phyloP scores from a whole-genome alignment of 805 yeast genomes.

The Pichia ethanolica region DNA sequence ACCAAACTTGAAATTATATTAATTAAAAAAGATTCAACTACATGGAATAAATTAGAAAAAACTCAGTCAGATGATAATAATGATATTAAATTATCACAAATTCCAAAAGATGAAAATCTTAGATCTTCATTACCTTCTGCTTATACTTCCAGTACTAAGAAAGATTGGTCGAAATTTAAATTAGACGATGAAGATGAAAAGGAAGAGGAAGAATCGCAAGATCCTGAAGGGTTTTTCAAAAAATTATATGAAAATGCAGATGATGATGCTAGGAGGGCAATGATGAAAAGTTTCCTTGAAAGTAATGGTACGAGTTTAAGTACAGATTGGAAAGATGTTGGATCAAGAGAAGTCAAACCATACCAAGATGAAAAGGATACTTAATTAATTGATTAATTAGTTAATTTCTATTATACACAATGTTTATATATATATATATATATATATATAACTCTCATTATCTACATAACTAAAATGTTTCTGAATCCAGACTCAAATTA shows the following conservation, averaged over 20 bases:
- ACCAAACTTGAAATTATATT: constrained; percentile 58
- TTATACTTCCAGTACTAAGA: constrained; percentile 50
- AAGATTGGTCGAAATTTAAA: constrained; percentile 66
- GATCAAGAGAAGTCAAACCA: constrained; percentile 44
- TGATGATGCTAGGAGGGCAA: constrained; percentile 83
- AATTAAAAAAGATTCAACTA: constrained; percentile 3
- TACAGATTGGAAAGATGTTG: constrained; percentile 89
- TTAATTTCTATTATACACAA: not conserved
- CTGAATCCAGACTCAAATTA: constrained; percentile 10
- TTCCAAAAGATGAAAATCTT: not conserved
- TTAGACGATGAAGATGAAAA: constrained; percentile 28
- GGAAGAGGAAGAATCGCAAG: constrained; percentile 36
- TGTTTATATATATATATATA: not conserved
- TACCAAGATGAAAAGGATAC: constrained; percentile 4
- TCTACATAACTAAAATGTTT: constrained; percentile 3
- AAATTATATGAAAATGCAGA: constrained; percentile 71
- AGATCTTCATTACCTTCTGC: constrained; percentile 38
- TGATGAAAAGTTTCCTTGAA: constrained; percentile 94
- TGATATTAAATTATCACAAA: not conserved
- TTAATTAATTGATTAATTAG: not conserved
- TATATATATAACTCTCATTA: not conserved
- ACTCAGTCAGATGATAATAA: not conserved
- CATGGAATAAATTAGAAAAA: not conserved
- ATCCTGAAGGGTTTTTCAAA: constrained; percentile 65
- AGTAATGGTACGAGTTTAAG: constrained; percentile 90